Evolutionary conservation across 768 basidiomycete genomes (phyloP).

Genomic region (Tephrocybe sp.): DNA sequence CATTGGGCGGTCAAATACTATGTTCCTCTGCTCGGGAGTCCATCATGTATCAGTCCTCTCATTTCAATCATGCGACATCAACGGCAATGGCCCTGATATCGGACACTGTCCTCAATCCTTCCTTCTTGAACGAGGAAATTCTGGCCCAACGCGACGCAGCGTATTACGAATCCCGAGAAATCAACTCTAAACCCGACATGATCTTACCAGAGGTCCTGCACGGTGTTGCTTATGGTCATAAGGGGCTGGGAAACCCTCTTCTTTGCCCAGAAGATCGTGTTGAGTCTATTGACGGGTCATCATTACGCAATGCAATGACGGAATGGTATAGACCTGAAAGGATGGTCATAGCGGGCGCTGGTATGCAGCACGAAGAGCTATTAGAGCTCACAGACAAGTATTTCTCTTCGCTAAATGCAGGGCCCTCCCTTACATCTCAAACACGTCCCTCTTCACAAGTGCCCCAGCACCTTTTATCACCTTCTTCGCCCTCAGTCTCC

Average conservation of each 20-base stretch:
- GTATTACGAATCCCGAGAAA: conserved; percentile 87
- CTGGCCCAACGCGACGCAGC: conserved; percentile 84
- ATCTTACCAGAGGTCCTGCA: conserved; percentile 91
- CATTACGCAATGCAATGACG: conserved; percentile 63
- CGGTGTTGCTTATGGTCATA: conserved; percentile 74
- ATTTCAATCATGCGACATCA: conserved; percentile 82
- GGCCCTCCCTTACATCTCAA: conserved; percentile 27
- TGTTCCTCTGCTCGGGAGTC: conserved; percentile 91
- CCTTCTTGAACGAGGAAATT: conserved; percentile 77
- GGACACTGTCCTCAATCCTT: conserved; percentile 83
- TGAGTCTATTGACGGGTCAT: conserved; percentile 56
- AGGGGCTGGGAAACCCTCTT: conserved; percentile 86
- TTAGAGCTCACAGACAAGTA: conserved; percentile 84
- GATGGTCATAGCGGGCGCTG: conserved; percentile 94
- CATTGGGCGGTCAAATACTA: conserved; percentile 88
- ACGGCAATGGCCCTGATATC: conserved; percentile 86
- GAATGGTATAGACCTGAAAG: conserved; percentile 92
- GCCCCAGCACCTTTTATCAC: conserved; percentile 59
- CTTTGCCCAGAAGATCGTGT: conserved; percentile 88
- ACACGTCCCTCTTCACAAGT: conserved; percentile 31
- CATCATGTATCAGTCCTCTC: conserved; percentile 97
- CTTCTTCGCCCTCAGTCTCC: conserved; percentile 51
- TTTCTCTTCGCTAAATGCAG: conserved; percentile 68
- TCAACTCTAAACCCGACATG: conserved; percentile 87
- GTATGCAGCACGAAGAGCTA: conserved; percentile 86